Percentiles rank a stretch among this genome's conserved stretches.
Conservation (phyloP, 2,329 filamentous ascomycete species). For the Calonectria pauciramosa region DNA sequence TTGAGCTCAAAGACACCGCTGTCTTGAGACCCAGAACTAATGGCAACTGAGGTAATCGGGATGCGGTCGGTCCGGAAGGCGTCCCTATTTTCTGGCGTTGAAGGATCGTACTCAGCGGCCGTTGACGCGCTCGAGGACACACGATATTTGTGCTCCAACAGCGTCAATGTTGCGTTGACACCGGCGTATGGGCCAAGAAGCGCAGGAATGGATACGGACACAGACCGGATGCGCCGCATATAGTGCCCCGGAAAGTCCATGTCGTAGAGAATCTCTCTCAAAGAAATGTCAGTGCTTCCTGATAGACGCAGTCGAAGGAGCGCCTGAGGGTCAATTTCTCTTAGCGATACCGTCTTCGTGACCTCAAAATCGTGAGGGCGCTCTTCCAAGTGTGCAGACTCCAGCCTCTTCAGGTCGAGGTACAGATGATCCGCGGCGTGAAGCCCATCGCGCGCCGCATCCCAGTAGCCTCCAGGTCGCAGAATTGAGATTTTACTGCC, state of each 20-base stretch:
- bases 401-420: conserved; percentile 8
- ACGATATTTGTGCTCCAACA: conserved; percentile 1
- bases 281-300: not conserved
- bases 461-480: conserved; percentile 3
- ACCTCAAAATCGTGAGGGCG: conserved; percentile 27
- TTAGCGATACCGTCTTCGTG: conserved; percentile 24
- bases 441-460: conserved; percentile 3
- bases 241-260: conserved; percentile 58
- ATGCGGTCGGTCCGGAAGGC: not conserved
- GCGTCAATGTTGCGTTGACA: conserved; percentile 20
- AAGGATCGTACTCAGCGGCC: not conserved
- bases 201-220: conserved; percentile 51
- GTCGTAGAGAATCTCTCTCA: conserved; percentile 52
- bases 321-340: conserved; percentile 20
- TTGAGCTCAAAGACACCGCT: conserved; percentile 15
- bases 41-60: conserved; percentile 1
- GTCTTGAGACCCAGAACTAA: not conserved
- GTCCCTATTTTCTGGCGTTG: not conserved
- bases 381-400: conserved; percentile 3
- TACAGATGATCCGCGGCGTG: conserved; percentile 8
- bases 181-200: conserved; percentile 45
- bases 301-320: conserved; percentile 18
- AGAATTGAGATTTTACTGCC: not conserved
- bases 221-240: conserved; percentile 50
- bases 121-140: not conserved